These are phyloP conservation scores for Metarhizium album DNA, from an alignment of 2,329 filamentous ascomycete genomes.

Conservation along the genomic window DNA sequence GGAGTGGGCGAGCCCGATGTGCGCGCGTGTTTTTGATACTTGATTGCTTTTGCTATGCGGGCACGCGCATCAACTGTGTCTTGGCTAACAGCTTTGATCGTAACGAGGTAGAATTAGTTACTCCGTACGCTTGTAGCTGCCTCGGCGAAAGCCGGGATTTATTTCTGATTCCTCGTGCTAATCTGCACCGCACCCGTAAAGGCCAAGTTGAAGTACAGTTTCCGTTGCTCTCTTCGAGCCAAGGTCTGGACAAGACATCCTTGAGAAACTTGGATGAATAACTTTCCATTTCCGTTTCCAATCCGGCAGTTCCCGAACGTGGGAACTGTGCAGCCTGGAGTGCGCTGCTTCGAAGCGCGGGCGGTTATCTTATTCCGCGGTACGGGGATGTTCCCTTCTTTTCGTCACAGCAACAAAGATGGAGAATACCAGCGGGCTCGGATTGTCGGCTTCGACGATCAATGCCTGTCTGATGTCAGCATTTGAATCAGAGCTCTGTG, in stretches of 20 bases:
- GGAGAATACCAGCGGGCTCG: neutral
- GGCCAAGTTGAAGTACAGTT: neutral
- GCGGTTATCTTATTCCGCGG: neutral
- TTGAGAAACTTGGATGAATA: neutral
- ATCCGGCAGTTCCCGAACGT: constrained; percentile 5
- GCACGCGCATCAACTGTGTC: neutral
- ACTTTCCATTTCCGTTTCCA: neutral
- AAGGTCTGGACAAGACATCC: constrained; percentile 12
- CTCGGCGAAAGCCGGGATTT: neutral
- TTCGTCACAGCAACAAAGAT: too few relatives aligned
- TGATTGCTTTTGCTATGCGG: neutral
- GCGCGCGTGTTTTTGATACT: constrained; percentile 28
- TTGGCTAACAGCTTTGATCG: neutral
- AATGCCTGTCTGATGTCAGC: neutral
- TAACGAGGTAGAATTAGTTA: neutral
- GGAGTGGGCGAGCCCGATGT: neutral
- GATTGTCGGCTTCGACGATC: neutral
- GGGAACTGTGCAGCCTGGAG: neutral
- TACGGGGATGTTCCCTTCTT: too few relatives aligned
- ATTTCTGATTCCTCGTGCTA: too few relatives aligned
- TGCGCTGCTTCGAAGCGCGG: neutral
- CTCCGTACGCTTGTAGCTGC: too few relatives aligned
- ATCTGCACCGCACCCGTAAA: too few relatives aligned
- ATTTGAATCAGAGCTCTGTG: neutral
- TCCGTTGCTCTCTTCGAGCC: neutral